Conservation (phyloP, 2,329 filamentous ascomycete species). For the Pseudopyrenochaeta lycopersici region DNA sequence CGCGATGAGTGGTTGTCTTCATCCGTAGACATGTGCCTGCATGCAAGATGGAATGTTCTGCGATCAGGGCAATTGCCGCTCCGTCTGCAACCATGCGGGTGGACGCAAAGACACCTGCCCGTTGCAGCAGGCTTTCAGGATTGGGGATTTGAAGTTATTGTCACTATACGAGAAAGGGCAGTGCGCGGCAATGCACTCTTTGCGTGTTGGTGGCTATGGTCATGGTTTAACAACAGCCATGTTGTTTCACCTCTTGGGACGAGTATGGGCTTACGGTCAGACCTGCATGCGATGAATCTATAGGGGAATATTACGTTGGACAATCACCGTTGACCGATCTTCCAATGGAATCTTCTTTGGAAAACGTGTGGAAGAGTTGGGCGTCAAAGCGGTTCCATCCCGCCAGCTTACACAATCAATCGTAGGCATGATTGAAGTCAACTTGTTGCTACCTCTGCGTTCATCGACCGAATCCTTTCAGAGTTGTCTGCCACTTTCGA, state of each 20-base stretch:
- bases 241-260: background rate
- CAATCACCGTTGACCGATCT: background rate
- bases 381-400: background rate
- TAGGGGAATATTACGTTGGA: background rate
- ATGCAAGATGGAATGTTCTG: conserved; percentile 8
- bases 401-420: background rate
- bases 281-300: conserved; percentile 1
- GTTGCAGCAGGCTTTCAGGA: conserved; percentile 14
- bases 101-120: conserved; percentile 15
- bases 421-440: background rate
- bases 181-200: background rate
- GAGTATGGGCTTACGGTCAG: conserved; percentile 4
- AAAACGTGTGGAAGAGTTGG: background rate
- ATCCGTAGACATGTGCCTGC: conserved; percentile 15
- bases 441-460: background rate
- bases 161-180: background rate
- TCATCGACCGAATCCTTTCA: background rate
- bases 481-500: background rate
- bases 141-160: background rate
- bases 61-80: conserved; percentile 20
- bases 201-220: background rate
- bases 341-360: background rate
- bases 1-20: conserved; percentile 18
- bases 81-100: conserved; percentile 16
- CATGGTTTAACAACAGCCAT: conserved; percentile 2